Base-by-base conservation (phyloP, 495 filamentous ascomycete genomes). In the Gamarada debralockiae region DNA sequence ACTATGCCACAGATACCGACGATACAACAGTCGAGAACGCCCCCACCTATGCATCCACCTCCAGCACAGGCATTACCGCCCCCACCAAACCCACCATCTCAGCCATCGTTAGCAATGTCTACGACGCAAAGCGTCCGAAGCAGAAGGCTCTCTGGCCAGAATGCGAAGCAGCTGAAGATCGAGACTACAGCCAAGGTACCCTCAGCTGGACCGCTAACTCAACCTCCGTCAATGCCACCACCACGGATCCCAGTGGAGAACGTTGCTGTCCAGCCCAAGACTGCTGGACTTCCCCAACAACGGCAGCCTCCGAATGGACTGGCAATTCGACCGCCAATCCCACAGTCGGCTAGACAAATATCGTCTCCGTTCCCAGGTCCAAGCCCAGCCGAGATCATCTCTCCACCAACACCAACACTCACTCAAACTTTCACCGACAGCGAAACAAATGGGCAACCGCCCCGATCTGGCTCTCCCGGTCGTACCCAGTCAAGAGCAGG, bases 101-200 rank as follows among this genome's bases (percentile, higher is more conserved):
- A 44, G 22, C 42, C 50, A 41, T 45, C 55, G 13, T 31, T 39
- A 31, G 39, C 63, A 60, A 17, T 51, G 50, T 67, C 67, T 67
- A 74, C 53, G 48, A 61, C 57, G 50, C 77, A 68, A 73, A 71
- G 88, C 23, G 90, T 97, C 38, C 80, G 88, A 50, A 87, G 79
- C 45, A 80, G 93, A 48, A 82, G 92, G 52, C 73, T 96, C 31
- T 97, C 93, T 8, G 87, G 87, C 2, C 81, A 88, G 57, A 82
- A 84, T 52, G 70, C 77, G 17, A 89, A 85, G 61, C 88, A 90
- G 63, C 74, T 98, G 55, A 97, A 89, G 70, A 97, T 98, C 33
- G 90, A 97, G 66, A 62, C 59, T 13, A 95, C 91, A 1, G 75
- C 76, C 1, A 70, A 76, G 36, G 54, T 55, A 8, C 57, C 61